Base-by-base conservation (phyloP, 805 yeast species). In the Jamesozyma rosinii region DNA sequence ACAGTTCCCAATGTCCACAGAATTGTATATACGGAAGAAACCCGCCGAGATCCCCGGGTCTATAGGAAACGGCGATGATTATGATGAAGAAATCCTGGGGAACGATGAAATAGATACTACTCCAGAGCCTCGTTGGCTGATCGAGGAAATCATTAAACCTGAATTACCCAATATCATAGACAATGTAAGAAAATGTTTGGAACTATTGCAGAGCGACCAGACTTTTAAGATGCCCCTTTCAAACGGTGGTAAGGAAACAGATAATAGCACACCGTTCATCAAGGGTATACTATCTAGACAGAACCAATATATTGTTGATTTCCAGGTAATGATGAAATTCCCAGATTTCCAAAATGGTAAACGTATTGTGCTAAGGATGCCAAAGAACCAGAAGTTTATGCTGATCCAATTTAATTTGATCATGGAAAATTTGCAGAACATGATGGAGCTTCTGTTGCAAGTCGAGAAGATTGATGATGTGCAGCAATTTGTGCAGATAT, bases 271-370 rank as follows among this genome's bases (percentile, higher is more conserved):
- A 2, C 54, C 61, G 2, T 52, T 52, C 3, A 59, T 81, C 11
- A 79, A 80, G 47, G 89, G 89, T 0, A 68, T 77, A 1, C 57
- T 81, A 0, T 73, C 75, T 0, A 59, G 88, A 35, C 70, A 68
- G 41, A 78, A 79, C 5, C 69, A 72, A 17, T 70, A 70, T 46
- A 64, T 81, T 8, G 68, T 72, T 1, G 73, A 72, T 20, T 56
- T 81, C 48, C 68, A 68, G 32, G 57, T 74, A 4, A 48, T 59
- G 1, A 54, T 75, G 27, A 40, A 60, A 62, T 40, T 53, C 55
- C 47, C 70, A 64, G 42, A 52, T 53, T 37, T 55, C 72, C 41
- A 71, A 66, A 48, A 76, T 70, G 50, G 71, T 64, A 41, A 54
- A 55, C 46, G 61, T 56, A 44, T 63, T 67, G 50, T 68, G 58